Evolutionary conservation across 176 grass and related monocot genomes (phyloP), one percentile per base, ranked within the genome.

Genomic region (Secale cereale): DNA sequence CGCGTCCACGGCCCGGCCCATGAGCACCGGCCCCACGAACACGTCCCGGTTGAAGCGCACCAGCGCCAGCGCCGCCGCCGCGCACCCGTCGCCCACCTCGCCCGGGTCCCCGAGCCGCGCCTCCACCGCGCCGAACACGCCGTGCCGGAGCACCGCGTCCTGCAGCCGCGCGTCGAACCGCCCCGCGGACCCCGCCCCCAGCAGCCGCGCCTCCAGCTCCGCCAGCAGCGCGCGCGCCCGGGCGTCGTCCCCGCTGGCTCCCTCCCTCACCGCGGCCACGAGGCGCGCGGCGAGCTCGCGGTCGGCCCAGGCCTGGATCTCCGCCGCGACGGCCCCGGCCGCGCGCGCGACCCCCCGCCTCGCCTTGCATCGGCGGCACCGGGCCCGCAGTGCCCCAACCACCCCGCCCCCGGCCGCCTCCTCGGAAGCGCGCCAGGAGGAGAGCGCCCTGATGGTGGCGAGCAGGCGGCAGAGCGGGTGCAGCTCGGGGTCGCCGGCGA

Each of bases 11-110:
- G 90, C 86, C 17, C 60, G 81, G 23, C 97, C 97, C 93, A 95
- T 98, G 19, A 98, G 87, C 1, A 96, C 70, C 2, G 91, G 91
- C 2, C 97, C 93, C 4, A 98, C 93, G 57, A 95, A 98, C 33
- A 98, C 96, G 54, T 95, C 96, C 81, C 89, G 89, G 88, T 95
- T 98, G 89, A 98, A 98, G 15, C 89, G 85, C 27, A 98, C 96
- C 26, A 98, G 89, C 17, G 91, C 91, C 7, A 94, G 88, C 23
- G 83, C 85, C n/a, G 85, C 32, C 2, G 88, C 78, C 9, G 91
- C 93, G 81, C 88, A 87, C 33, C 84, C 66, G 84, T 93, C 89
- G 43, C 88, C 69, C 7, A 95, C 91, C 69, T 78, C 83, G 33
- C 83, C 80, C 3, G 90, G 89, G 57, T 86, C 91, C 0, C 62